These are phyloP conservation scores for Aspergillus sp. DNA, from an alignment of 2,329 filamentous ascomycete species.

Conservation along the genomic window DNA sequence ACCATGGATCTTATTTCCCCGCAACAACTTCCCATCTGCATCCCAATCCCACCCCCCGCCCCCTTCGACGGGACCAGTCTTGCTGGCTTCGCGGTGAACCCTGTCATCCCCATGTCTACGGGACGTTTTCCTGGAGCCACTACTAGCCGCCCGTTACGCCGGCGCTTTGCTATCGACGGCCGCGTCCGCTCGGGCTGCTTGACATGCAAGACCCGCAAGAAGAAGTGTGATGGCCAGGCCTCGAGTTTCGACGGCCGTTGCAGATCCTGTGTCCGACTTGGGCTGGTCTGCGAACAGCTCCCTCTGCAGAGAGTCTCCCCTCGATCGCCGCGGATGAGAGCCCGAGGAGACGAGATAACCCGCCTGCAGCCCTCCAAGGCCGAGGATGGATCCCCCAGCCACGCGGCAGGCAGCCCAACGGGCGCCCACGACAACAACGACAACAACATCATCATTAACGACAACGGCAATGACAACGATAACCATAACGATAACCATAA, in stretches of 20 bases:
- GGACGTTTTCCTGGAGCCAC: not conserved
- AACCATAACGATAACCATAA: no score
- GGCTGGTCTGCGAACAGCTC: not conserved
- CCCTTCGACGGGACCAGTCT: not conserved
- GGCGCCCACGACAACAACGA: no score
- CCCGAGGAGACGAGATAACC: not conserved
- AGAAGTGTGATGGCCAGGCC: not conserved
- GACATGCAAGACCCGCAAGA: not conserved
- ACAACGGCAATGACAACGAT: no score
- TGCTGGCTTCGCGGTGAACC: not conserved
- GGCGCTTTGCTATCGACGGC: not conserved
- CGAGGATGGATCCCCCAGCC: not conserved
- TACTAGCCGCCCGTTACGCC: not conserved
- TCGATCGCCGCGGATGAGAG: not conserved
- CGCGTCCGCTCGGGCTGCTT: not conserved
- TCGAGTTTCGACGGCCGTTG: not conserved
- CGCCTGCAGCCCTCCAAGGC: not conserved
- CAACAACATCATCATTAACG: no score
- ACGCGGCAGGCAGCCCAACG: not conserved
- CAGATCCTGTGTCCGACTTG: not conserved
- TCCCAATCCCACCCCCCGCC: not conserved
- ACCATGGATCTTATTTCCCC: not conserved
- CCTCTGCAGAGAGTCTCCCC: not conserved
- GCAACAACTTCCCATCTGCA: not conserved
- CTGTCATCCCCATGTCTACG: not conserved